A percentile compares a stretch with the other conserved stretches of the same genome.
Evolutionary conservation across 768 basidiomycete species (phyloP).

Genomic region (Pholiota molesta): DNA sequence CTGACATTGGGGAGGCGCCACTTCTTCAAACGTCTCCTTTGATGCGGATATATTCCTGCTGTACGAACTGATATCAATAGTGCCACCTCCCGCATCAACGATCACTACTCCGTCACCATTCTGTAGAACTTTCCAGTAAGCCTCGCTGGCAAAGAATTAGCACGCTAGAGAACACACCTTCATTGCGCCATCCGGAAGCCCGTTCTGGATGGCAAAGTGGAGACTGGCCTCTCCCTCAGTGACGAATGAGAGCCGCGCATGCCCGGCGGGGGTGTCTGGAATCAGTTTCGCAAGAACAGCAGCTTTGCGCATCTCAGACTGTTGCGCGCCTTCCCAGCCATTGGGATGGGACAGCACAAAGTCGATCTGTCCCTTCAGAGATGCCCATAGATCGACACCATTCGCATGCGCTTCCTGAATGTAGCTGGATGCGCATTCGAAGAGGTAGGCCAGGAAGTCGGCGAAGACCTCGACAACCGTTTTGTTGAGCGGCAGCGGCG

Average conservation of each 20-base stretch:
- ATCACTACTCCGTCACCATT: slow-evolving; percentile 32
- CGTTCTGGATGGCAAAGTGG: slow-evolving; percentile 44
- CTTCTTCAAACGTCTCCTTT: slow-evolving; percentile 45
- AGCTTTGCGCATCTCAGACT: slow-evolving; percentile 41
- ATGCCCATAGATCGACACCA: slow-evolving; percentile 42
- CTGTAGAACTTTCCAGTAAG: neutral
- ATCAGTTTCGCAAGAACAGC: slow-evolving; percentile 43
- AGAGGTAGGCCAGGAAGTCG: slow-evolving; percentile 59
- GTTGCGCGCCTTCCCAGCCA: slow-evolving; percentile 47
- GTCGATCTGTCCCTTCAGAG: slow-evolving; percentile 35
- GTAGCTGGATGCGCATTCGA: slow-evolving; percentile 41
- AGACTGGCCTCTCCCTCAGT: slow-evolving; percentile 57
- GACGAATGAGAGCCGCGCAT: slow-evolving; percentile 42
- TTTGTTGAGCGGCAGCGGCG: slow-evolving; percentile 45
- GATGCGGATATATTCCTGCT: slow-evolving; percentile 17
- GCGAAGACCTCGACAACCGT: slow-evolving; percentile 44
- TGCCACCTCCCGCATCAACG: slow-evolving; percentile 70
- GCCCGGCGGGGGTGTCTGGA: slow-evolving; percentile 32
- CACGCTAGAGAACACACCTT: neutral
- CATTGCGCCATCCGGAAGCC: slow-evolving; percentile 20
- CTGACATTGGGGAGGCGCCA: slow-evolving; percentile 47
- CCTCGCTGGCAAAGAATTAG: slow-evolving; percentile 10
- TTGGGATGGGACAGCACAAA: slow-evolving; percentile 48
- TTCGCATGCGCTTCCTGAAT: slow-evolving; percentile 48
- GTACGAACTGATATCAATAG: slow-evolving; percentile 62